Conservation (phyloP, 768 basidiomycete genomes). For the Floccularia luteovirens region DNA sequence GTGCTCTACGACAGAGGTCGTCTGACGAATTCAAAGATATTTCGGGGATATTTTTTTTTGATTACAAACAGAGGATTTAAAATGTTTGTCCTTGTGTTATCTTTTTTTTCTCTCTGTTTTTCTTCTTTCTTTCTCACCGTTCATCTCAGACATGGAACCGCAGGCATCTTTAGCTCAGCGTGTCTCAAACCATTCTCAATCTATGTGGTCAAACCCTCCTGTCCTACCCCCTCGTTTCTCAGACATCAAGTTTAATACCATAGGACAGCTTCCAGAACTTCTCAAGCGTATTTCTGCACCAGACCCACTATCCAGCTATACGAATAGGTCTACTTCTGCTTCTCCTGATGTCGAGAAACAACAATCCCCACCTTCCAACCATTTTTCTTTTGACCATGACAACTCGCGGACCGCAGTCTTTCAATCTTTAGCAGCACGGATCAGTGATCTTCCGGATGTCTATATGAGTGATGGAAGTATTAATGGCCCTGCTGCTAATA, state of each 20-base stretch:
- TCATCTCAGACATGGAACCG: no score
- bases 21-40: no score
- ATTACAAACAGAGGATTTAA: no score
- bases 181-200: no score
- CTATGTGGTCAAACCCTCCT: not conserved
- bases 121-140: no score
- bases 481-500: no score
- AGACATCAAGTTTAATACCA: conserved; percentile 41
- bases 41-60: no score
- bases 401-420: no score
- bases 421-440: no score
- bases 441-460: no score
- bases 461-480: no score
- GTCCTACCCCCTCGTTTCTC: conserved; percentile 20
- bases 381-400: not conserved
- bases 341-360: conserved; percentile 9
- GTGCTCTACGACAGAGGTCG: no score
- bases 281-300: conserved; percentile 40
- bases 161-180: not conserved
- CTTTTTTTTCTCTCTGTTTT: not conserved
- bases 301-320: conserved; percentile 13
- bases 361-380: conserved; percentile 4
- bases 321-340: conserved; percentile 11
- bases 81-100: not conserved
- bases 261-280: conserved; percentile 46